Evolutionary conservation across 1,284 basidiomycete species (phyloP), one percentile per base, ranked within the genome.

Genomic region (Salmacisia buchloeana): DNA sequence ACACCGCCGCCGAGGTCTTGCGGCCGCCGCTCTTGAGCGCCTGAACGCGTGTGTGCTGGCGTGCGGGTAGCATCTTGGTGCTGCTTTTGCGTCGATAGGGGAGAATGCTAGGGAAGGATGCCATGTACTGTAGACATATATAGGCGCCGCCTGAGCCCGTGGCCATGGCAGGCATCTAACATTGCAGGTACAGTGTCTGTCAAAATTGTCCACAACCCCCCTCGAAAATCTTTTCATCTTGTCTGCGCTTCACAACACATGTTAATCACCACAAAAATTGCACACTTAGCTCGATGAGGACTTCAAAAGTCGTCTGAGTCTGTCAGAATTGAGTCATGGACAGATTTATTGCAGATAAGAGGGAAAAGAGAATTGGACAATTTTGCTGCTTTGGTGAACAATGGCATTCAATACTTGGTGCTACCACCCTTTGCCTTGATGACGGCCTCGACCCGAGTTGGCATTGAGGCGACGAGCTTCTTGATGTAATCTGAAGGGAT

Each of bases 381-480:
- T 10, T 38, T 38, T 38, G 36, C 9, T 18, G 36, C 36, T 9
- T 10, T 10, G 18, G 18, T 18, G 18, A 18, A 9, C 9, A 9
- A 18, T 9, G 9, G 36, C 10, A 18, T 18, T 41, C 21, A 61
- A 34, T 64, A 64, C 56, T 59, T 60, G 1, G 64, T 66, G 59
- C 57, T 43, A 25, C 61, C 59, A 23, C 64, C 64, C 56, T 61
- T 63, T 33, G 61, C 64, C 38, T 41, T 58, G 25, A 63, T 57
- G 39, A 63, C 64, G 7, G 58, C 61, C 45, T 38, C 2, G 3
- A 63, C 27, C 34, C 64, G 60, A 27, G n/a, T 23, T 38, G 64
- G 64, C 64, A 66, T 66, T 33, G 57, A 60, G 13, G 52, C 58
- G 35, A 66, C 57, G 54, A 63, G 61, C 6, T 21, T 41, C 39